Base-by-base conservation (phyloP, 306 rosid species). In the Chamaecrista fasciculata region DNA sequence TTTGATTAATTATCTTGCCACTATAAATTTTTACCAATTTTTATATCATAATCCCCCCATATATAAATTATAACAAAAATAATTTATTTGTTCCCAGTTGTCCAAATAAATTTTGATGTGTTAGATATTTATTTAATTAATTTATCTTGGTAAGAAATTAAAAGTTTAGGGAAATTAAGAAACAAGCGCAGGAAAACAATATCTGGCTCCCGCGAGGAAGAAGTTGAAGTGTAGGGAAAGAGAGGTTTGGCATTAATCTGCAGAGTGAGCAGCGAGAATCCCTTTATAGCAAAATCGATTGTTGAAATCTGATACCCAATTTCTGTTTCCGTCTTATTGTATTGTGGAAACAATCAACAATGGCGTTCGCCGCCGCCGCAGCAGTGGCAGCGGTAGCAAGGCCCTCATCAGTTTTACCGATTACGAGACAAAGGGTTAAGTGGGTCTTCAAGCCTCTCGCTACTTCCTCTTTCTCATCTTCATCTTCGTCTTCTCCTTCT, bases 341-440 rank as follows among this genome's bases (percentile, higher is more conserved):
- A 3, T 4, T 24, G 66, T 26, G 49, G 63, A 21, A 79, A 37
- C 50, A n/a, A n/a, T n/a, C n/a, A 79, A 37, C 50, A 77, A 75
- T 77, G 86, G 83, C 70, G 61, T 72, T 78, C 76, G 81, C 81
- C 33, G 68, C 79, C 16, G 78, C 86, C 12, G 57, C 79, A 2
- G 77, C 50, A 14, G 50, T 53, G 44, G 44, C 55, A 4, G 57
- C 62, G 57, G 37, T 83, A 11, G 76, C 81, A 12, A 79, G 86
- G 74, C 86, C 92, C 19, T 56, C 85, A 46, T 68, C 90, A 2
- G 21, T 39, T 2, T 11, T 52, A 8, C 20, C 78, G 42, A 39
- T 87, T 9, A 50, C 53, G 18, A 57, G 79, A 16, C 72, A 57
- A 43, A 87, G 58, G n/a, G 12, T 76, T 20, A 75, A 50, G 34